A percentile compares a stretch with the other conserved stretches of the same genome.
phyloP scores from a whole-genome alignment of 2,329 filamentous ascomycete genomes.

The Amylocarpus encephaloides region DNA sequence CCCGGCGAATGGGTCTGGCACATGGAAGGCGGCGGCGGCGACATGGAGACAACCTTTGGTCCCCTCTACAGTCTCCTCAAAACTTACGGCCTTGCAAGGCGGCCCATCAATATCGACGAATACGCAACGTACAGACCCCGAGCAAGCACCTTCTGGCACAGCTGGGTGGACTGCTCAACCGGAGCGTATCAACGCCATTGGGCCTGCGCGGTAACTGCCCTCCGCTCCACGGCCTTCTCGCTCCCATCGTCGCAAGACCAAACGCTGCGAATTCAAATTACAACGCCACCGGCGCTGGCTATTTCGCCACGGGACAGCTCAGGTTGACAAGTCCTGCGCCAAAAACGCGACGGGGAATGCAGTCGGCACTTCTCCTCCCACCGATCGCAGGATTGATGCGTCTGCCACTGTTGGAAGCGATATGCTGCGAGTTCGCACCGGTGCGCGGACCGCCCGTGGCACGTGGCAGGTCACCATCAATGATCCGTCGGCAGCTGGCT shows the following conservation, averaged over 20 bases:
- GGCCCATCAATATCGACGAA: slow-evolving; percentile 22
- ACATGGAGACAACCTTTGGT: slow-evolving; percentile 29
- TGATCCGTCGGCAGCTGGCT: slow-evolving; percentile 15
- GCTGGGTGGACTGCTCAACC: slow-evolving; percentile 23
- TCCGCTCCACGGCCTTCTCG: slow-evolving; percentile 22
- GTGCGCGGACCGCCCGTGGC: slow-evolving; percentile 16
- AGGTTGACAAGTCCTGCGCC: slow-evolving; percentile 43
- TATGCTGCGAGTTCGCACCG: slow-evolving; percentile 18
- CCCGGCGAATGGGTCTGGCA: slow-evolving; percentile 42
- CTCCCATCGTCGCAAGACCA: slow-evolving; percentile 18
- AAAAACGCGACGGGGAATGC: slow-evolving; percentile 38
- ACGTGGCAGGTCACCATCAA: slow-evolving; percentile 24
- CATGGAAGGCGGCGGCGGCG: slow-evolving; percentile 31
- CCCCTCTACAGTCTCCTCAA: slow-evolving; percentile 26
- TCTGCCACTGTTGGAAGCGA: slow-evolving; percentile 20
- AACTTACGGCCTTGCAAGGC: slow-evolving; percentile 16
- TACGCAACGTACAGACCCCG: slow-evolving; percentile 15
- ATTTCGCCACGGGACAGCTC: slow-evolving; percentile 38
- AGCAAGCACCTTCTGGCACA: slow-evolving; percentile 16
- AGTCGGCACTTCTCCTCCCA: slow-evolving; percentile 32
- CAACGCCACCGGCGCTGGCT: slow-evolving; percentile 27
- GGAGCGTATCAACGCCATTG: slow-evolving; percentile 19
- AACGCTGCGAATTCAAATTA: slow-evolving; percentile 12
- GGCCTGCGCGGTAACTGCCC: slow-evolving; percentile 21
- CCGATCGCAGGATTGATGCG: slow-evolving; percentile 16